These are phyloP conservation scores for Lecanosticta acicola DNA, from an alignment of 2,329 filamentous ascomycete genomes.

Conservation along the genomic window DNA sequence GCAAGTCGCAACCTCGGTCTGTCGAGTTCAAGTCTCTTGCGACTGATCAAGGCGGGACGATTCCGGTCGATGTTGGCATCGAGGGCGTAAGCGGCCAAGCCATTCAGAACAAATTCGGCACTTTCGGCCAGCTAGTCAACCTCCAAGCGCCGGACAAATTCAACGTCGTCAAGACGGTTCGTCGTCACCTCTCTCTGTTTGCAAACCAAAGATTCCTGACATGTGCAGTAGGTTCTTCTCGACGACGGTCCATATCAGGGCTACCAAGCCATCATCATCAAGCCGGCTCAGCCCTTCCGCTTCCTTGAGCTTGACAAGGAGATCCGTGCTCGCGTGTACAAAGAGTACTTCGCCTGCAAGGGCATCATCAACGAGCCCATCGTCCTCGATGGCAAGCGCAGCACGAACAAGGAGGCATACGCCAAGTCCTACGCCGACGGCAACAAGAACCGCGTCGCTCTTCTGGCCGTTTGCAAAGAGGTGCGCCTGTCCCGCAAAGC, in stretches of 20 bases:
- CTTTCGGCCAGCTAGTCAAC: conserved; percentile 28
- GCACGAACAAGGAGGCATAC: conserved; percentile 23
- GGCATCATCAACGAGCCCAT: conserved; percentile 25
- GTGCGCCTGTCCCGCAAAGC: conserved; percentile 18
- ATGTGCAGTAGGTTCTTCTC: conserved; percentile 21
- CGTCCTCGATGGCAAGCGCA: conserved; percentile 28
- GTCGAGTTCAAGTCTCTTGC: conserved; percentile 16
- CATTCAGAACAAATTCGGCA: conserved; percentile 17
- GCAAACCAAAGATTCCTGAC: conserved; percentile 4
- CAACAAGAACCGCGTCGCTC: conserved; percentile 29
- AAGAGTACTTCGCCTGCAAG: conserved; percentile 28
- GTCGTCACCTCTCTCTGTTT: neutral
- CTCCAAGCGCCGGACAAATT: conserved; percentile 31
- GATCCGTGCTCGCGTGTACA: conserved; percentile 29
- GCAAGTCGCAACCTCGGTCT: conserved; percentile 13
- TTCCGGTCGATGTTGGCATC: conserved; percentile 25
- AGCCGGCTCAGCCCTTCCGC: conserved; percentile 31
- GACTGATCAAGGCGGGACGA: conserved; percentile 9
- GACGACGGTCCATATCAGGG: conserved; percentile 30
- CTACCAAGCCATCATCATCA: conserved; percentile 33
- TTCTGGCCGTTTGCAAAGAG: conserved; percentile 33
- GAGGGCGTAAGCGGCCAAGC: conserved; percentile 21
- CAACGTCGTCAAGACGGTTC: conserved; percentile 30
- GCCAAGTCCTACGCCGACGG: conserved; percentile 31
- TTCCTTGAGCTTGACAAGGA: conserved; percentile 29